phyloP scores from a whole-genome alignment of 768 basidiomycete species.

The Russula sp. region DNA sequence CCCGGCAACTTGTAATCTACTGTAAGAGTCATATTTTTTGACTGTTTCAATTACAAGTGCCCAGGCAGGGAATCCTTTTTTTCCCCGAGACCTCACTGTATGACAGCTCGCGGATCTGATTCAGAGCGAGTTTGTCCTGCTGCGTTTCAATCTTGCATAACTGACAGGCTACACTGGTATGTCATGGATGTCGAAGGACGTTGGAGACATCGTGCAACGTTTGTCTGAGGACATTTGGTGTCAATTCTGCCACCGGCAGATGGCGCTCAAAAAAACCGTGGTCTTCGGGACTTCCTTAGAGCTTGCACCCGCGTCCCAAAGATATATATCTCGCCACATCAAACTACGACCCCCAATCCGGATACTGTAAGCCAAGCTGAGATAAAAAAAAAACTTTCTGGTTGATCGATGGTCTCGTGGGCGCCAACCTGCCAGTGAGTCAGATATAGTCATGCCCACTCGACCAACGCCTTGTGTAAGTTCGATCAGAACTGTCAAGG shows the following conservation, averaged over 20 bases:
- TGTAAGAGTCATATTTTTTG: too few species aligned
- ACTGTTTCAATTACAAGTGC: too few species aligned
- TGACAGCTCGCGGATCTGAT: too few species aligned
- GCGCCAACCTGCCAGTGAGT: neutral
- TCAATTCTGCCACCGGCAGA: neutral
- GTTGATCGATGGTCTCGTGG: conserved; percentile 4
- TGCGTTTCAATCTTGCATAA: conserved; percentile 9
- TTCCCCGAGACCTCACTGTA: too few species aligned
- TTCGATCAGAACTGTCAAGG: neutral
- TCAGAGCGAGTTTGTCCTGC: neutral
- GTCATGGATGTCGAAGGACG: conserved; percentile 1
- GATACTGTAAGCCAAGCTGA: neutral
- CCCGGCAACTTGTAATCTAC: too few species aligned
- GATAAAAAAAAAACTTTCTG: conserved; percentile 2
- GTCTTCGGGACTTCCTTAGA: too few species aligned
- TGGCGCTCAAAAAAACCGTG: neutral
- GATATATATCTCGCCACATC: conserved; percentile 8
- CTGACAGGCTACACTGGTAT: conserved; percentile 8
- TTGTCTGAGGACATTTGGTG: neutral
- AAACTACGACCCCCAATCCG: neutral
- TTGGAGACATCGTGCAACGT: neutral
- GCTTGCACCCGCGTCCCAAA: neutral
- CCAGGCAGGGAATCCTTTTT: too few species aligned
- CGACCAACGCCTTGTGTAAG: conserved; percentile 9
- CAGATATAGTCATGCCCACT: neutral